Base-by-base conservation (phyloP, 495 filamentous ascomycete genomes). In the Hypoxylon fuscum region DNA sequence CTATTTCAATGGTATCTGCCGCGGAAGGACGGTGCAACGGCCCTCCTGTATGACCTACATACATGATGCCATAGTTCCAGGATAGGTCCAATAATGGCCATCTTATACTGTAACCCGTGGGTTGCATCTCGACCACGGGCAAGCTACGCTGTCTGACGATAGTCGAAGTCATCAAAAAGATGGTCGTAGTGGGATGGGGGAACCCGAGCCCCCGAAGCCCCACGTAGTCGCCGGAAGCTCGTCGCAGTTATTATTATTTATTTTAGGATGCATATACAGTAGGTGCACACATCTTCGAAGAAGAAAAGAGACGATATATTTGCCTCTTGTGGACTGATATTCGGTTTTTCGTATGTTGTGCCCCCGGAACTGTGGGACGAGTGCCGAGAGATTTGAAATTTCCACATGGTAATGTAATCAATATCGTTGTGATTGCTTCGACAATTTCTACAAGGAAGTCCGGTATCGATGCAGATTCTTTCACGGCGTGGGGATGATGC, bases 41-140 rank as follows among this genome's bases (percentile, higher is more conserved):
- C 31, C 54, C 54, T 58, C 37, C 59, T 68, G 64, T 68, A 68
- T 68, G 59, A 68, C 64, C 59, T 68, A 68, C 64, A 68, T 68
- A 59, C 54, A 63, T 64, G 59, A 62, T 63, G 59, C 55, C 59
- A 68, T 62, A 59, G n/a, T 34, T 23, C 55, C 52, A 59, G 49
- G 48, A 27, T 51, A 54, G 15, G 41, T 23, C 59, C 64, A 63
- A 62, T 68, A 43, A 59, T 20, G 53, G 32, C 43, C 25, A 50
- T 55, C 29, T 43, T 45, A 66, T 29, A 50, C 32, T 62, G 57
- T 48, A 54, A 57, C 63, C 40, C 21, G 42, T 40, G n/a, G n/a
- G 63, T 58, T 50, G 41, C 63, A 66, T 62, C 52, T 62, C 57
- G 42, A 54, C 63, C 57, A 66, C 35, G 47, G 53, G 20, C 46